Evolutionary conservation across 495 filamentous ascomycete species (phyloP).

Genomic region (Aspergillus leporis): DNA sequence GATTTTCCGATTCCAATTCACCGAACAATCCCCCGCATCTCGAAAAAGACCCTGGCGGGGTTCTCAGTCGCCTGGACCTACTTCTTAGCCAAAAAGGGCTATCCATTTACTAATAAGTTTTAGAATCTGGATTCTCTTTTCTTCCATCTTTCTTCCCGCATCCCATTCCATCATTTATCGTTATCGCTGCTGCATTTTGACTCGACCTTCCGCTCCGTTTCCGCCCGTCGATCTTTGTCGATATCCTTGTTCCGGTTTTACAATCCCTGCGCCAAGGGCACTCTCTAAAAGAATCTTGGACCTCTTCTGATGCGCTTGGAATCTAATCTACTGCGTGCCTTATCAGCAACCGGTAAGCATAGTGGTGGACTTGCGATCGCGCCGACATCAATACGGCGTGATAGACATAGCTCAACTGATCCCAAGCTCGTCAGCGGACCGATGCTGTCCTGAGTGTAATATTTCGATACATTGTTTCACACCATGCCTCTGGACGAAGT

Average conservation of each 20-base stretch:
- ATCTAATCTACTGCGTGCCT: not conserved
- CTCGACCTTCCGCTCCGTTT: not conserved
- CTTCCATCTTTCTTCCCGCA: not conserved
- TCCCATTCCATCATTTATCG: not conserved
- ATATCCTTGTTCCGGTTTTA: not conserved
- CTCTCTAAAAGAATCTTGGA: not conserved
- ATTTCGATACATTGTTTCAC: not conserved
- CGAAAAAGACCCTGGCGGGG: not conserved
- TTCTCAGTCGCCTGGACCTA: not conserved
- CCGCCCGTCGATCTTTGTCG: not conserved
- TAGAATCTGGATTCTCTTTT: not conserved
- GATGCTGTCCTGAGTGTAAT: conserved; percentile 9
- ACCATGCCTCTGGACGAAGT: conserved; percentile 52
- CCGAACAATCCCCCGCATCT: not conserved
- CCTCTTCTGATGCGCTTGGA: not conserved
- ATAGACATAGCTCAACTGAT: not conserved
- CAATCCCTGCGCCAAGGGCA: not conserved
- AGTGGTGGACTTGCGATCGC: not conserved
- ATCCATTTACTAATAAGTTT: not conserved
- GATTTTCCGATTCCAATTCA: not conserved
- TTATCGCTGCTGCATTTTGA: not conserved
- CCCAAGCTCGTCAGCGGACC: not conserved
- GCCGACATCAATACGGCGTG: not conserved
- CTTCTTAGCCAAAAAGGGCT: not conserved
- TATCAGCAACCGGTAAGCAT: not conserved